phyloP scores from a whole-genome alignment of 495 filamentous ascomycete species.

The Penicillium pulvis region DNA sequence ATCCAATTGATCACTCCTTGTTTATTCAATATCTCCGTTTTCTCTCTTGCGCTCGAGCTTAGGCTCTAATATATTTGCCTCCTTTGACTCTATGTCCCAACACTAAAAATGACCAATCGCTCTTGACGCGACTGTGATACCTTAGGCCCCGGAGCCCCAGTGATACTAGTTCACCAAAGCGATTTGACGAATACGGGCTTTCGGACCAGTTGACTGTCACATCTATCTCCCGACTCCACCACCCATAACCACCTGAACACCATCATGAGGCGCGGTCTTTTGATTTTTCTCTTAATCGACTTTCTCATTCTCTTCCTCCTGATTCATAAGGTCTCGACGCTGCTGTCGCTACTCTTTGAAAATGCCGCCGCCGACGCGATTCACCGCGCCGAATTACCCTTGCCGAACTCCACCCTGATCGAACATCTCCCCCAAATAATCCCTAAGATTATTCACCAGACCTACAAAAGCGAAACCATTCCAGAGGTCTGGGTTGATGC shows the following conservation, averaged over 20 bases:
- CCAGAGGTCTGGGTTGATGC: conserved; percentile 72
- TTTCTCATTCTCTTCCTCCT: conserved; percentile 59
- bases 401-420: conserved; percentile 63
- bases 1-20: too few species aligned
- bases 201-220: too few species aligned
- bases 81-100: too few species aligned
- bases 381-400: conserved; percentile 61
- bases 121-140: too few species aligned
- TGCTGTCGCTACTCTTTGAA: conserved; percentile 64
- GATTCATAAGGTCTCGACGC: conserved; percentile 63
- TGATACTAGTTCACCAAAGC: too few species aligned
- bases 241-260: conserved; percentile 18
- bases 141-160: too few species aligned
- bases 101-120: too few species aligned
- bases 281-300: conserved; percentile 64
- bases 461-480: conserved; percentile 76
- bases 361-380: conserved; percentile 67
- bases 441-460: conserved; percentile 90
- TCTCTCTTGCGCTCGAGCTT: too few species aligned
- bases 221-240: too few species aligned
- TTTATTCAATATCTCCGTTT: too few species aligned
- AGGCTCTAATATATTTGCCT: too few species aligned
- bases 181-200: too few species aligned
- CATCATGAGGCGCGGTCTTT: conserved; percentile 64
- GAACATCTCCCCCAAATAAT: conserved; percentile 66